Base-by-base conservation (phyloP, 2,329 filamentous ascomycete species). In the Cercospora janseana region DNA sequence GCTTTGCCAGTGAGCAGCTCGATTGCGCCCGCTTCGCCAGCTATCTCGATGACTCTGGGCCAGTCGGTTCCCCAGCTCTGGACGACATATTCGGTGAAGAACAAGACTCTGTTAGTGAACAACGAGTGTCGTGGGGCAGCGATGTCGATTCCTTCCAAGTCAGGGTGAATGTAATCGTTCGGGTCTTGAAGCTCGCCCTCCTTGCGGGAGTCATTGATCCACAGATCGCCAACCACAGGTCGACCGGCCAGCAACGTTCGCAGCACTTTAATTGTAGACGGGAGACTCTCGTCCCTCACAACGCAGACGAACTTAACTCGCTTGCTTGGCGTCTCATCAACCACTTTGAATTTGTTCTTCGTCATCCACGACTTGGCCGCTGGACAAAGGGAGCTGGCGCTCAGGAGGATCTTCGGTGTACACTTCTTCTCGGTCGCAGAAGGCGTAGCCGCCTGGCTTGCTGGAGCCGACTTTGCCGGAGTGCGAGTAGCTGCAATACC, bases 41-140 rank as follows among this genome's bases (percentile, higher is more conserved):
- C 66, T 0, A 76, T 63, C 4, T 64, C 56, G 26, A 69, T 62
- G 4, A 77, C 65, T n/a, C 72, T 69, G 1, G 56, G 48, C 53
- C 71, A 75, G 2, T 61, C 62, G 3, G 68, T 66, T 4, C 60
- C 63, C n/a, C 68, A 66, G n/a, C 62, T 59, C 15, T 59, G 61
- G 28, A 66, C 66, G 4, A 45, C 48, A 16, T 40, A 31, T 66
- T 66, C 66, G 0, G 76, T 78, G 61, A 78, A 72, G 58, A 75
- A 79, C 20, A 79, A 65, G 5, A 68, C 72, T 56, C 73, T 75
- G 51, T 73, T 73, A 1, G 66, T 51, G 60, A 82, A 80, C 0
- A 79, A 71, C 48, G 74, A 73, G 34, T 68, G 64, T 2, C 72
- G 65, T 4, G 21, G 7, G 13, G 34, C 20, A 3, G 32, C 8